phyloP scores from a whole-genome alignment of 495 filamentous ascomycete species.

The Aspergillus asperescens region DNA sequence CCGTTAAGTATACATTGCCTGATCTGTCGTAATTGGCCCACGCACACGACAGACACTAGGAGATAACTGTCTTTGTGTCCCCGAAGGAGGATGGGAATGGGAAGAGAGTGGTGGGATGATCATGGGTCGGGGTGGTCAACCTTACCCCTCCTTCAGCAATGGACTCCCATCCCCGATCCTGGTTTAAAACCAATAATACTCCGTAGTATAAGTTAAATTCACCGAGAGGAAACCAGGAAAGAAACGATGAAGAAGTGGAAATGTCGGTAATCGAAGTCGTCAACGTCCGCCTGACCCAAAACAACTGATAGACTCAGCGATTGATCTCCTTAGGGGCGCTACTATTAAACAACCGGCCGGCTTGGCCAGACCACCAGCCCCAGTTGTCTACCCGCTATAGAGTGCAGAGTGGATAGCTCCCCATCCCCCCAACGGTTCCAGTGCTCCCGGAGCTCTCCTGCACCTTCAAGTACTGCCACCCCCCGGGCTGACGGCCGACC shows the following conservation, averaged over 20 bases:
- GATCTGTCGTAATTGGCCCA: constrained; percentile 15
- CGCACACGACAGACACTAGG: constrained; percentile 5
- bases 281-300: neutral
- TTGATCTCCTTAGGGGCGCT: constrained; percentile 12
- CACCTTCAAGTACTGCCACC: constrained; percentile 17
- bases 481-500: constrained; percentile 12
- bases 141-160: constrained; percentile 15
- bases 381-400: neutral
- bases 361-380: constrained; percentile 22
- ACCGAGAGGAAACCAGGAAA: neutral
- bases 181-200: constrained; percentile 1
- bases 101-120: neutral
- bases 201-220: neutral
- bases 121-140: neutral
- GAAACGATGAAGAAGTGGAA: neutral
- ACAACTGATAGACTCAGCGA: constrained; percentile 10
- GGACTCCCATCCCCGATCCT: neutral
- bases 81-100: neutral
- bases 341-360: constrained; percentile 16
- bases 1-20: constrained; percentile 3
- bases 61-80: constrained; percentile 9
- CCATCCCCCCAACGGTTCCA: constrained; percentile 21
- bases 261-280: neutral
- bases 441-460: constrained; percentile 6
- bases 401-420: constrained; percentile 15